Base-by-base conservation (phyloP, 2,329 filamentous ascomycete species). In the Triangularia verruculosa region DNA sequence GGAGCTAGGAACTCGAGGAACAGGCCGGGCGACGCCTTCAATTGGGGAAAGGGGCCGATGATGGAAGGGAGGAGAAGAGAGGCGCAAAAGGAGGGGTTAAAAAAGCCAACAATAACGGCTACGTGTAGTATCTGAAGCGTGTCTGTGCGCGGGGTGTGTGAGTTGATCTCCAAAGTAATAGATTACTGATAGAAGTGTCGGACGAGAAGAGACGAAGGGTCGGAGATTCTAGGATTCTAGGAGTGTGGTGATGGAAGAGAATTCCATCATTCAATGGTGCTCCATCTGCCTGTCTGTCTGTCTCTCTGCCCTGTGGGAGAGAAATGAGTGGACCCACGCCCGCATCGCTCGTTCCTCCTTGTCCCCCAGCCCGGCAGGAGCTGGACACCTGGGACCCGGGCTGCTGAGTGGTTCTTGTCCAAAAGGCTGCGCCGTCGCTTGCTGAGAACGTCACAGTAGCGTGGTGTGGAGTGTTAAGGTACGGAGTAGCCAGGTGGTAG, bases 341-440 rank as follows among this genome's bases (percentile, higher is more conserved):
- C n/a, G 20, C 39, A 47, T 47, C 39, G 39, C 39, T 47, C 39
- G 39, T 47, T 47, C 39, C 39, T 47, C 39, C 39, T 47, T 47
- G 39, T 47, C n/a, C n/a, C 15, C 15, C 39, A 47, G n/a, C 39
- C 17, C 17, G 17, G 39, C 9, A 47, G 39, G 39, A 47, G 39
- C 39, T 47, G 39, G 39, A 12, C 39, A 47, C 39, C 39, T 47
- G 39, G 39, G n/a, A 4, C 34, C 34, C 34, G n/a, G n/a, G 39
- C 57, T 28, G 53, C 53, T 56, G 53, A 27, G 25, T 56, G 39
- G 39, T 61, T 61, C 52, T 54, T 60, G 32, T 51, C 15, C 30
- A 39, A 56, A 25, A 61, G 32, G 52, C 57, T 60, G 62, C 32
- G 52, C 47, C 52, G 59, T 54, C 51, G 52, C 59, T 57, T 57